These are phyloP conservation scores for Scutellaria minor DNA, from an alignment of 257 asterid species.

Conservation along the genomic window DNA sequence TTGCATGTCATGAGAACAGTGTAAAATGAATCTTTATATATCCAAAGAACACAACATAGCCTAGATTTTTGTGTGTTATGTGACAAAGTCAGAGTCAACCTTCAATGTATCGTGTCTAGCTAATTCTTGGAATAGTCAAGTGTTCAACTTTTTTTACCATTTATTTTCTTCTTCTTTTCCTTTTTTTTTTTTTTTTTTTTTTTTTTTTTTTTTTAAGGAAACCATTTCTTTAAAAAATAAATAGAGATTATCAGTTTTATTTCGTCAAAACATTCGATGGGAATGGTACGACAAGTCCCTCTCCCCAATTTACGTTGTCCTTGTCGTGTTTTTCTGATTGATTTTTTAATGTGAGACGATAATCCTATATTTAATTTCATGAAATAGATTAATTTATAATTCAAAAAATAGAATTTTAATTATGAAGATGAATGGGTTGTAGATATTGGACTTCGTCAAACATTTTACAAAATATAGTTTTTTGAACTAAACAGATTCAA, in stretches of 20 bases:
- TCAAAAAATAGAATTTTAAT: no score
- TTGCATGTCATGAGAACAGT: no score
- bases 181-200: background rate
- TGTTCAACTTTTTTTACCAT: background rate
- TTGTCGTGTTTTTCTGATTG: no score
- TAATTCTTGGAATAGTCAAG: background rate
- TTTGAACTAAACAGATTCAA: no score
- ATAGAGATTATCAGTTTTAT: background rate
- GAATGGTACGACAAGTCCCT: background rate
- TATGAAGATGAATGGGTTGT: no score
- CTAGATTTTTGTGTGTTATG: background rate
- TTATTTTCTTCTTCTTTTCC: background rate
- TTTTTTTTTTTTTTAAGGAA: background rate
- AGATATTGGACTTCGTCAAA: no score
- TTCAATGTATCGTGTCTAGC: background rate
- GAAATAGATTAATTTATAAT: no score
- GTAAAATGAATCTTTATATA: background rate
- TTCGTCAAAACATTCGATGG: background rate
- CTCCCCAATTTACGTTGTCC: background rate
- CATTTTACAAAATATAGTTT: no score
- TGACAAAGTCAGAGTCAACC: constrained; percentile 14
- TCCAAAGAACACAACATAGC: background rate
- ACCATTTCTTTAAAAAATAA: no score
- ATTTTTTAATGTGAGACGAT: no score
- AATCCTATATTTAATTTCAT: no score